Percentiles rank a stretch among this genome's conserved stretches.
These are phyloP conservation scores for Dysphania ambrosioides DNA, from an alignment of 148 eudicot genomes.

Conservation along the genomic window DNA sequence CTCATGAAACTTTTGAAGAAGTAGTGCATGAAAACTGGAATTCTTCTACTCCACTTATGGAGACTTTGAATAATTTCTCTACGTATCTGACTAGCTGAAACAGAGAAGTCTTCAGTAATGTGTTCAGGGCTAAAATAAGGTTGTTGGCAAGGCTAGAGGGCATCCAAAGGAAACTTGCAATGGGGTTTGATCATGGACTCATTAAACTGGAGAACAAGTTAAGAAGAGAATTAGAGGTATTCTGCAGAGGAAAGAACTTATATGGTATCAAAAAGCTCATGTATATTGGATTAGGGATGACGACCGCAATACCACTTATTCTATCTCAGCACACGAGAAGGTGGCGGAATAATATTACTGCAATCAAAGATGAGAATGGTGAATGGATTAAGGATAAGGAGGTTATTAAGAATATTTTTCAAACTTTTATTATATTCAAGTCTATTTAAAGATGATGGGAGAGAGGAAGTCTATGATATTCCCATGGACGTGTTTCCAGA, in stretches of 20 bases:
- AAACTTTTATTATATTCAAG: neutral
- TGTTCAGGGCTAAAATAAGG: neutral
- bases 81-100: neutral
- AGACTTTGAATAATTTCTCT: neutral
- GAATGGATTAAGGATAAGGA: neutral
- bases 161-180: neutral
- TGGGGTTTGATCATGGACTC: accelerated
- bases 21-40: neutral
- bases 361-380: neutral
- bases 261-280: neutral
- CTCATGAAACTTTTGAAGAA: neutral
- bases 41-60: accelerated
- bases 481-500: neutral
- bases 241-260: neutral
- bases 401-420: neutral
- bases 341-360: neutral
- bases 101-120: neutral
- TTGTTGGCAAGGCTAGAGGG: neutral
- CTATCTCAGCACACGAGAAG: neutral
- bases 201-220: neutral
- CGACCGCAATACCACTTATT: neutral
- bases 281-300: neutral
- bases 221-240: neutral
- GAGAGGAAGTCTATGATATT: neutral
- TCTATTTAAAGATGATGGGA: neutral